Evolutionary conservation across 192 early-diverging fungal genomes (phyloP).

Genomic region (Coemansia sp.): DNA sequence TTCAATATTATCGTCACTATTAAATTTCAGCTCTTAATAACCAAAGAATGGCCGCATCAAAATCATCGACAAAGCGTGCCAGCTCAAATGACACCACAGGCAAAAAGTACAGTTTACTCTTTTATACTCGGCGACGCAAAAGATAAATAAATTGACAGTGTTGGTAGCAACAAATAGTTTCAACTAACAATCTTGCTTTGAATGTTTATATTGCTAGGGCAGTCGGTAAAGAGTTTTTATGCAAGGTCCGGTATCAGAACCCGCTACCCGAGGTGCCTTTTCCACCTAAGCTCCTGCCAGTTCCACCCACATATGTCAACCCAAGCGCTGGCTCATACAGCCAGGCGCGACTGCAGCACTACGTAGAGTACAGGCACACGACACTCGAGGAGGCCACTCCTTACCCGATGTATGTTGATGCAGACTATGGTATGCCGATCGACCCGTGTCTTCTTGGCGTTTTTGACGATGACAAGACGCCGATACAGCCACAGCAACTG

Average conservation of each 20-base stretch:
- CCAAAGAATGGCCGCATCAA: too few relatives aligned
- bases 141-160: too few relatives aligned
- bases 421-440: constrained; percentile 54
- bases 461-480: constrained; percentile 39
- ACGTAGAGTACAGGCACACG: constrained; percentile 49
- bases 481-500: constrained; percentile 19
- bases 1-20: too few relatives aligned
- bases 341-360: constrained; percentile 47
- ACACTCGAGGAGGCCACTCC: constrained; percentile 51
- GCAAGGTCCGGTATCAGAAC: constrained; percentile 54
- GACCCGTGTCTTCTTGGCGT: constrained; percentile 48
- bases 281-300: constrained; percentile 54
- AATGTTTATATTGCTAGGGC: constrained; percentile 13
- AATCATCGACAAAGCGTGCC: too few relatives aligned
- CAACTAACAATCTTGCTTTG: neutral
- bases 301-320: constrained; percentile 52
- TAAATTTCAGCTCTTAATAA: too few relatives aligned
- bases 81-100: too few relatives aligned
- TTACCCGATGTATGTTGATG: constrained; percentile 51
- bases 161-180: neutral
- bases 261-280: constrained; percentile 52
- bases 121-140: too few relatives aligned
- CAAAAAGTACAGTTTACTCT: too few relatives aligned
- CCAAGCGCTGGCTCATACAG: constrained; percentile 44
- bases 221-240: constrained; percentile 53